Percentiles rank a stretch among this genome's conserved stretches.
Conservation (phyloP, 441 rosid species). For the Dalechampia spathulata region DNA sequence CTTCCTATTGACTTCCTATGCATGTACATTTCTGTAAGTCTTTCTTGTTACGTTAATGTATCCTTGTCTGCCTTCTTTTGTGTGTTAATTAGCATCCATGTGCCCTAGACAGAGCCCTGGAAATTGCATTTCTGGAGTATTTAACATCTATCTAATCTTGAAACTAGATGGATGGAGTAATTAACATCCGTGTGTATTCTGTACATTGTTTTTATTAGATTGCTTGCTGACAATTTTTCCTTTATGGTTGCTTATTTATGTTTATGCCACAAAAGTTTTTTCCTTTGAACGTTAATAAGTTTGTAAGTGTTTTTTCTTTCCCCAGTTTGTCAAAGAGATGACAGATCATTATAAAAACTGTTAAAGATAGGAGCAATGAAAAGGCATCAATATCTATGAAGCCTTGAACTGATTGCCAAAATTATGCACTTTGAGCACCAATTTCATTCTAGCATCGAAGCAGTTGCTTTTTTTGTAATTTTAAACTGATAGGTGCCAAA, state of each 20-base stretch:
- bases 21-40: neutral
- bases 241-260: neutral
- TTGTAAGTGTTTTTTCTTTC: neutral
- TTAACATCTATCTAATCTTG: no score
- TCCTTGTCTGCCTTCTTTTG: neutral
- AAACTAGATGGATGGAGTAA: no score
- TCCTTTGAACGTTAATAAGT: neutral
- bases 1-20: neutral
- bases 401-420: neutral
- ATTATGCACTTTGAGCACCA: neutral
- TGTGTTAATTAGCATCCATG: neutral
- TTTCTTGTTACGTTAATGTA: neutral
- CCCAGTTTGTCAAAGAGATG: conserved; percentile 1
- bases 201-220: no score
- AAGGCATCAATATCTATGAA: neutral
- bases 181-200: no score
- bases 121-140: no score
- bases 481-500: neutral
- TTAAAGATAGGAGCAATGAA: neutral
- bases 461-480: neutral
- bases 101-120: no score
- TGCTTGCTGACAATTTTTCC: neutral
- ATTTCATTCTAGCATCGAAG: neutral
- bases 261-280: neutral
- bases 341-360: neutral